Conservation (phyloP, 106 monocot species). For the Acanthochlamys bracteata region DNA sequence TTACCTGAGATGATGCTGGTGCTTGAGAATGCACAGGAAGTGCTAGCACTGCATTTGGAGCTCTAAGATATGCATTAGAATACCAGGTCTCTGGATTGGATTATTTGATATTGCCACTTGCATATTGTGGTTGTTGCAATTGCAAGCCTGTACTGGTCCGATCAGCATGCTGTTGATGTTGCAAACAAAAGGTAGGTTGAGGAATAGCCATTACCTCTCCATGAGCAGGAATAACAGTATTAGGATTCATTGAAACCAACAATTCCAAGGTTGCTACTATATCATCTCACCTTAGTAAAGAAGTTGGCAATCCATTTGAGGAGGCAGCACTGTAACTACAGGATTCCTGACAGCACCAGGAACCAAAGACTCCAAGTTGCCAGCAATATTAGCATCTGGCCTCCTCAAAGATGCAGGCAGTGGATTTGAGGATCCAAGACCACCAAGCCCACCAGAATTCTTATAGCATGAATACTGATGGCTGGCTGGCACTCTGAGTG, state of each 20-base stretch:
- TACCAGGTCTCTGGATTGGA: conserved; percentile 9
- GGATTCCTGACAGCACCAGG: conserved; percentile 20
- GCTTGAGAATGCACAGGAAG: conserved; percentile 35
- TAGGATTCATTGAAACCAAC: conserved; percentile 20
- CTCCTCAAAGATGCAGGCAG: not conserved
- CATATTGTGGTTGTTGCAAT: conserved; percentile 6
- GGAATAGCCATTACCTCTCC: not conserved
- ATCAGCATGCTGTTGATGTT: conserved; percentile 3
- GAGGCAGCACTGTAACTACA: conserved; percentile 18
- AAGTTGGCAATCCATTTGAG: not conserved
- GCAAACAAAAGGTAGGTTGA: conserved; percentile 4
- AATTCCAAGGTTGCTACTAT: conserved; percentile 8
- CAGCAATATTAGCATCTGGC: not conserved
- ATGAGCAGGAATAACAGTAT: conserved; percentile 20
- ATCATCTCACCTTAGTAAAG: not conserved
- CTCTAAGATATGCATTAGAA: conserved; percentile 20
- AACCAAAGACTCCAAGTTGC: conserved; percentile 15
- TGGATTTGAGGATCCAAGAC: conserved; percentile 3
- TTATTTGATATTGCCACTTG: conserved; percentile 14
- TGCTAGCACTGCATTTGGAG: conserved; percentile 39
- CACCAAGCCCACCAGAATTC: conserved; percentile 7
- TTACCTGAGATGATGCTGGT: conserved; percentile 6
- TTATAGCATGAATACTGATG: not conserved
- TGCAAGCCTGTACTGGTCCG: conserved; percentile 6
- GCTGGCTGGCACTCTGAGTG: not conserved